Conservation (phyloP, 345 rosid genomes). For the Eucalyptus fibrosa region DNA sequence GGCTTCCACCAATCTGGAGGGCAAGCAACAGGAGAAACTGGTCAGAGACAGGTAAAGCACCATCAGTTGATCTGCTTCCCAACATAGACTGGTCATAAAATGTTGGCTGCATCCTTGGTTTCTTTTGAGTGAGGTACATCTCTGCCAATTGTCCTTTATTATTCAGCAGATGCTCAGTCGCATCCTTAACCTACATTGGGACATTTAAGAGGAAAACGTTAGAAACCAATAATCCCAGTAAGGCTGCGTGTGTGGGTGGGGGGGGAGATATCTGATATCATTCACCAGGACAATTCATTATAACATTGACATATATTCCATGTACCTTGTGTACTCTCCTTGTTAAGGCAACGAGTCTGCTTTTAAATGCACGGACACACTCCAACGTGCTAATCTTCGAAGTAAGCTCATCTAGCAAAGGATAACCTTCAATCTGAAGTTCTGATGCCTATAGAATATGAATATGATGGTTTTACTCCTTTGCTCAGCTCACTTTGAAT, state of each 20-base stretch:
- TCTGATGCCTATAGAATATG: slow-evolving; percentile 62
- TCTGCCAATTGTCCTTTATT: slow-evolving; percentile 99
- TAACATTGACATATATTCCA: neutral
- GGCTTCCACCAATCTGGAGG: slow-evolving; percentile 67
- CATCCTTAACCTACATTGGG: slow-evolving; percentile 67
- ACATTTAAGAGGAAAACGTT: neutral
- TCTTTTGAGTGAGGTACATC: slow-evolving; percentile 96
- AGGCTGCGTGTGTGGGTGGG: neutral
- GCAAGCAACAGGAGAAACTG: slow-evolving; percentile 87
- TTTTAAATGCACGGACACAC: slow-evolving; percentile 74
- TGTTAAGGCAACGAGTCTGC: slow-evolving; percentile 85
- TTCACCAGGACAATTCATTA: neutral
- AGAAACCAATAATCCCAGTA: no score
- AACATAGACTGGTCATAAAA: slow-evolving; percentile 57
- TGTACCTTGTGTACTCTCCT: slow-evolving; percentile 93
- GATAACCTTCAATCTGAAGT: slow-evolving; percentile 92
- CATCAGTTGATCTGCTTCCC: slow-evolving; percentile 69
- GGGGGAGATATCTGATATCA: neutral
- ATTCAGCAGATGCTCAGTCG: slow-evolving; percentile 96
- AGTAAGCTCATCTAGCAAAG: slow-evolving; percentile 80
- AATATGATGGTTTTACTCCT: neutral
- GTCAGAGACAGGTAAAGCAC: slow-evolving; percentile 59
- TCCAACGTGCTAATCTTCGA: slow-evolving; percentile 98
- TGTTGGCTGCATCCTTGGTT: slow-evolving; percentile 64
- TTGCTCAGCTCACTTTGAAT: neutral